Evolutionary conservation across 225 moss, liverwort and hornwort genomes (phyloP).

Genomic region (Bryum argenteum): DNA sequence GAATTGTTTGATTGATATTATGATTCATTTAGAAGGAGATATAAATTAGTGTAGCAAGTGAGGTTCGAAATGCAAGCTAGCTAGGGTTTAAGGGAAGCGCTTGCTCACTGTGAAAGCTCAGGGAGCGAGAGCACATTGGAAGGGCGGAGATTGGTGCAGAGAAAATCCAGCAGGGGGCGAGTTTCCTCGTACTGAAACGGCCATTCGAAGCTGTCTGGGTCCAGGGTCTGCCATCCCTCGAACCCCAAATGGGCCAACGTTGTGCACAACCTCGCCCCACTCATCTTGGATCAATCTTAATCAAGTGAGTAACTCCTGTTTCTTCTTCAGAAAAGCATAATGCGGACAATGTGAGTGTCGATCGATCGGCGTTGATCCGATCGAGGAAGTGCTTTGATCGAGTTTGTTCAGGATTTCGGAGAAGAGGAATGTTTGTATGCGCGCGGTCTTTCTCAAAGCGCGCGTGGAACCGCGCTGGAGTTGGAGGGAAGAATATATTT

Average conservation of each 20-base stretch:
- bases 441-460: neutral
- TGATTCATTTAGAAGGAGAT: too few species aligned
- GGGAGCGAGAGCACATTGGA: constrained; percentile 86
- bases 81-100: neutral
- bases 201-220: constrained; percentile 99
- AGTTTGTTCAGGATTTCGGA: neutral
- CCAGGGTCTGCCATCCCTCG: constrained; percentile 91
- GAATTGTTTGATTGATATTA: too few species aligned
- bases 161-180: constrained; percentile 78
- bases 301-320: neutral
- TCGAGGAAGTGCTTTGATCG: constrained; percentile 7
- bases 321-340: neutral
- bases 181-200: constrained; percentile 98
- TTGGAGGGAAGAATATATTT: neutral
- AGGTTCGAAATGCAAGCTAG: neutral
- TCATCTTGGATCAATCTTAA: constrained; percentile 51
- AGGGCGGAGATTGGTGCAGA: constrained; percentile 91
- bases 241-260: constrained; percentile 89
- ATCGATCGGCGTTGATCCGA: neutral
- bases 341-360: neutral
- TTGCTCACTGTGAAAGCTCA: constrained; percentile 76
- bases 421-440: neutral
- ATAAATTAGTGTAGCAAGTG: neutral
- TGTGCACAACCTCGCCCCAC: constrained; percentile 85
- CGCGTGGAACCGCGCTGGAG: neutral